Evolutionary conservation across 2,329 filamentous ascomycete species (phyloP).

Genomic region (Pestalotiopsis sp.): DNA sequence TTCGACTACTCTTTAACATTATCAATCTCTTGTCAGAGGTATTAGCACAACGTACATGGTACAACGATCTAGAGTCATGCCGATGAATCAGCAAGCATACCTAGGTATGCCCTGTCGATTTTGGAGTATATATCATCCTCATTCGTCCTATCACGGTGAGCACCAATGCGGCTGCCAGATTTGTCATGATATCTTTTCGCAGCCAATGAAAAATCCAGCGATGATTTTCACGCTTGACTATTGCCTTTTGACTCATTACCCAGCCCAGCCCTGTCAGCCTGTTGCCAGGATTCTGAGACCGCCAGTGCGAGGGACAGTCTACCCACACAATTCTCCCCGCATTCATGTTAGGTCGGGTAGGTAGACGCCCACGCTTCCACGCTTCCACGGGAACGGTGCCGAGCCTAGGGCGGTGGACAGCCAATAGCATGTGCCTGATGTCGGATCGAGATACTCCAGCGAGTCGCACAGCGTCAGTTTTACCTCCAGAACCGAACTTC

Average conservation of each 20-base stretch:
- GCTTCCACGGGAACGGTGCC: neutral
- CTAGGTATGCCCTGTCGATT: no score
- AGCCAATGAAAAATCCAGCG: neutral
- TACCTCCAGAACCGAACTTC: neutral
- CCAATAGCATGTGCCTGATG: neutral
- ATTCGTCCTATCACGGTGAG: no score
- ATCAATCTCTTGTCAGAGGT: no score
- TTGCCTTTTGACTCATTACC: neutral
- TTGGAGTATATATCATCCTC: no score
- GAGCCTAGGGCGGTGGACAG: neutral
- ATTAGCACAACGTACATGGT: no score
- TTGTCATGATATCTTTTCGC: no score
- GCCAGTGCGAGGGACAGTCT: neutral
- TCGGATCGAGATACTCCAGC: neutral
- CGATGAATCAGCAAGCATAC: no score
- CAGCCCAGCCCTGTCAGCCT: neutral
- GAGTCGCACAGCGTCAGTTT: neutral
- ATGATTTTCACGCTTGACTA: neutral
- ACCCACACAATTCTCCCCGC: neutral
- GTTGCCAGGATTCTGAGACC: neutral
- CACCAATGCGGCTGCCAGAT: no score
- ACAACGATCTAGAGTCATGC: no score
- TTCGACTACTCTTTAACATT: neutral
- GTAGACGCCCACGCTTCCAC: neutral
- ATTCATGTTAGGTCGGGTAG: neutral